phyloP scores from a whole-genome alignment of 1,284 basidiomycete genomes.

The Filobasidium uniguttulatum region DNA sequence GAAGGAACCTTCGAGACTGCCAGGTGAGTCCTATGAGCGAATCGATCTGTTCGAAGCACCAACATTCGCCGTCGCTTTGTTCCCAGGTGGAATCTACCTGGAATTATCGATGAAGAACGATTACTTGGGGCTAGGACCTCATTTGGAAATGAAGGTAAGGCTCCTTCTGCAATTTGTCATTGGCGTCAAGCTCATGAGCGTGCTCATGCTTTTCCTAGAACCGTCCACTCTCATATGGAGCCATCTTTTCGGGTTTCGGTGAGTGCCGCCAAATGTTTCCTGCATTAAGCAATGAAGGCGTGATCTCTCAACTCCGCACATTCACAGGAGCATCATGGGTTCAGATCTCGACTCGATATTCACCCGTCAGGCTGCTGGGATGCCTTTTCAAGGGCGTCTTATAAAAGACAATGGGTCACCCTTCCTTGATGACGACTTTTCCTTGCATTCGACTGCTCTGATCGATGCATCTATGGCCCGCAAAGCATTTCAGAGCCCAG shows the following conservation, averaged over 20 bases:
- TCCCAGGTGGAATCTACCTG: background rate
- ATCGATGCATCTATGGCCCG: too few species aligned
- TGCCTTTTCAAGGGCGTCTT: background rate
- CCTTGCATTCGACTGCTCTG: too few species aligned
- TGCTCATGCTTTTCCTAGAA: background rate
- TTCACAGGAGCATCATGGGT: slow-evolving; percentile 1
- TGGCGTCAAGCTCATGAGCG: background rate
- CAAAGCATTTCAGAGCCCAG: too few species aligned
- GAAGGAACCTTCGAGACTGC: slow-evolving; percentile 71
- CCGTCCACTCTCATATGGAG: background rate
- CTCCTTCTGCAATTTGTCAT: background rate
- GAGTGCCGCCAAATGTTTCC: too few species aligned
- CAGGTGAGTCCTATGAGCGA: slow-evolving; percentile 55
- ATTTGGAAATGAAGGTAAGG: background rate
- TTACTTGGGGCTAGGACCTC: background rate
- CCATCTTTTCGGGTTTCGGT: slow-evolving; percentile 5
- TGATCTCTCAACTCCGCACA: too few species aligned
- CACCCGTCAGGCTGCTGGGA: background rate
- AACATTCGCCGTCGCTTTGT: background rate
- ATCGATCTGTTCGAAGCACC: background rate
- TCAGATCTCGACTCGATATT: background rate
- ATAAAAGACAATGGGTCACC: too few species aligned
- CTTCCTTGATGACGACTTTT: too few species aligned
- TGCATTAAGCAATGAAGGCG: too few species aligned
- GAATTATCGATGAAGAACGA: background rate